Conservation (phyloP, 768 basidiomycete species). For the Heimioporus sp. region DNA sequence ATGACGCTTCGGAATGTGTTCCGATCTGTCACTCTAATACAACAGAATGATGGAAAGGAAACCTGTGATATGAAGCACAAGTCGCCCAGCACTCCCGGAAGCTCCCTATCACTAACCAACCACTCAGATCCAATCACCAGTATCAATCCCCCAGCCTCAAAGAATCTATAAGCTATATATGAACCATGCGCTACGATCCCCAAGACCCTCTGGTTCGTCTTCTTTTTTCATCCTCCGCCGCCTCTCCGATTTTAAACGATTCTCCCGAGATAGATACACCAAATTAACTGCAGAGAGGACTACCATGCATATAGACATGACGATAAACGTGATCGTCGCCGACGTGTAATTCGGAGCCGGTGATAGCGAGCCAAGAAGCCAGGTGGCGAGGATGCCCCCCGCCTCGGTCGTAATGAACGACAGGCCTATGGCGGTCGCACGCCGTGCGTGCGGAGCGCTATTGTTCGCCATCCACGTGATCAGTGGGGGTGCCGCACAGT, state of each 20-base stretch:
- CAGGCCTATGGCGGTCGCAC: constrained; percentile 60
- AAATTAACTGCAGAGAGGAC: constrained; percentile 39
- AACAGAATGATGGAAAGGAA: too few relatives aligned
- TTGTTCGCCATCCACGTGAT: constrained; percentile 65
- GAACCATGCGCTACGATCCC: constrained; percentile 58
- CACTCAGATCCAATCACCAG: too few relatives aligned
- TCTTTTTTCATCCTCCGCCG: constrained; percentile 31
- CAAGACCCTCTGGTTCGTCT: constrained; percentile 42
- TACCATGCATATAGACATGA: constrained; percentile 39
- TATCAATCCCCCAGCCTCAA: too few relatives aligned
- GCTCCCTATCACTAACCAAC: too few relatives aligned
- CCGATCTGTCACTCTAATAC: too few relatives aligned
- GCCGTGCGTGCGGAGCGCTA: constrained; percentile 51
- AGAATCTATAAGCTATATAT: constrained; percentile 42
- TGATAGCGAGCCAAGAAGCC: constrained; percentile 54
- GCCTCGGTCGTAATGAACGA: constrained; percentile 54
- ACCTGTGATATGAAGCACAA: too few relatives aligned
- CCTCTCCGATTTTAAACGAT: constrained; percentile 41
- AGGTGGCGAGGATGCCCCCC: constrained; percentile 60
- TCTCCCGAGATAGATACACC: constrained; percentile 41
- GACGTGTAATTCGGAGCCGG: constrained; percentile 48
- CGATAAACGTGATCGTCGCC: constrained; percentile 39
- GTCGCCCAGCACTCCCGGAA: too few relatives aligned
- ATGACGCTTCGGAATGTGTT: too few relatives aligned
- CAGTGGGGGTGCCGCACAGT: constrained; percentile 50